A percentile compares a stretch with the other conserved stretches of the same genome.
phyloP scores from a whole-genome alignment of 805 yeast species.

The Teunomyces stri region DNA sequence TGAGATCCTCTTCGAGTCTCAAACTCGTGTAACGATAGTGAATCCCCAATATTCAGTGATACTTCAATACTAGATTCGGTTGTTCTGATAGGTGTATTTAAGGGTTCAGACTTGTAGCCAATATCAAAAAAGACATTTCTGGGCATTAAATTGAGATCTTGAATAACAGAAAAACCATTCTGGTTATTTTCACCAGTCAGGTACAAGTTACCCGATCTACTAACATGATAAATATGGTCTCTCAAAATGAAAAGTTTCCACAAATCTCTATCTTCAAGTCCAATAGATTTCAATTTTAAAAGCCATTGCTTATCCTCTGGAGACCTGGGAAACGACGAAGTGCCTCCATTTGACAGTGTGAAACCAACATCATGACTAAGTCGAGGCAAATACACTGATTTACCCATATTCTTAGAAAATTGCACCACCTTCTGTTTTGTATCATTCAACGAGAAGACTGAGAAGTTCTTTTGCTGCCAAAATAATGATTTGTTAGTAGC shows the following conservation, averaged over 20 bases:
- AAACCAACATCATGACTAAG: slow-evolving; percentile 10
- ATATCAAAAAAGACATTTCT: slow-evolving; percentile 39
- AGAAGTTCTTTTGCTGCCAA: slow-evolving; percentile 56
- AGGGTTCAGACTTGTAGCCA: slow-evolving; percentile 36
- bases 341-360: slow-evolving; percentile 11
- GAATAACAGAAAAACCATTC: slow-evolving; percentile 7
- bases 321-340: slow-evolving; percentile 39
- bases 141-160: slow-evolving; percentile 22
- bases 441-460: slow-evolving; percentile 15
- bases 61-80: slow-evolving; percentile 19
- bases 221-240: slow-evolving; percentile 62
- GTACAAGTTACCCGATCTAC: slow-evolving; percentile 27
- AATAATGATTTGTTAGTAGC: slow-evolving; percentile 64
- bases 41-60: slow-evolving; percentile 9
- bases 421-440: slow-evolving; percentile 20
- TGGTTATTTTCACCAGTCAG: background rate
- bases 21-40: slow-evolving; percentile 9
- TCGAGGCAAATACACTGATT: slow-evolving; percentile 31
- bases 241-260: slow-evolving; percentile 81
- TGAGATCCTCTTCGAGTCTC: slow-evolving; percentile 16
- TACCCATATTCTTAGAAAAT: slow-evolving; percentile 34
- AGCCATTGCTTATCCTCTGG: slow-evolving; percentile 72
- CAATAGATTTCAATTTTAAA: slow-evolving; percentile 67
- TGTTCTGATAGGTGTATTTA: slow-evolving; percentile 14
- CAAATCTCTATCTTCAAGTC: slow-evolving; percentile 65